A percentile compares a stretch with the other conserved stretches of the same genome.
These are phyloP conservation scores for Globisporangium cystogenes DNA, from an alignment of 352 stramenopile genomes.

Conservation along the genomic window DNA sequence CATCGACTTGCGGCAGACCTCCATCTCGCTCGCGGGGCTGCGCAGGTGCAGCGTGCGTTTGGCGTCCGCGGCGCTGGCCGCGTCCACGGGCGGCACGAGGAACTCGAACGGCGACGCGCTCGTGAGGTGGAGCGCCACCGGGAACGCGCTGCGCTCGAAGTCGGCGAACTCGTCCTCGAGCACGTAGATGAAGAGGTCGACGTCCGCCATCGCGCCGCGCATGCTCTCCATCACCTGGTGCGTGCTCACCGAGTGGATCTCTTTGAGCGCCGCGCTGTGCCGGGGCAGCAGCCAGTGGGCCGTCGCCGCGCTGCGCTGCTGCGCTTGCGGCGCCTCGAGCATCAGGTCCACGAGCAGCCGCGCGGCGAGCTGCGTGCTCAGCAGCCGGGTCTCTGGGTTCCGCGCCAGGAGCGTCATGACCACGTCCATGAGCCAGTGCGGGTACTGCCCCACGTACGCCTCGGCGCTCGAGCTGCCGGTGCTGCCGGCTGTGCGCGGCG, in stretches of 20 bases:
- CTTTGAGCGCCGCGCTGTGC: constrained; percentile 30
- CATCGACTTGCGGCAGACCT: constrained; percentile 68
- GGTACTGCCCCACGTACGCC: constrained; percentile 20
- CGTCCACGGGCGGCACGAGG: constrained; percentile 34
- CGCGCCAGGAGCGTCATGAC: constrained; percentile 37
- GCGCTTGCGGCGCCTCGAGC: constrained; percentile 20
- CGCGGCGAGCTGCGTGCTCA: constrained; percentile 47
- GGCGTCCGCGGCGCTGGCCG: constrained; percentile 13
- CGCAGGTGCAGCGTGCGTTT: constrained; percentile 37
- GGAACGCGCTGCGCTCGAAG: constrained; percentile 48
- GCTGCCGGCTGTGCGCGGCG: constrained; percentile 1
- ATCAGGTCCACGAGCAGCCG: constrained; percentile 55
- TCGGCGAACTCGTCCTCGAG: constrained; percentile 60
- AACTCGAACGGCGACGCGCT: constrained; percentile 65
- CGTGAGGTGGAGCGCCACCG: constrained; percentile 44
- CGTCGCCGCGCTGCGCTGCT: constrained; percentile 1
- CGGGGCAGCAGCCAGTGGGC: constrained; percentile 17
- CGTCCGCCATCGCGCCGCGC: constrained; percentile 69
- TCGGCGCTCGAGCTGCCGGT: background rate
- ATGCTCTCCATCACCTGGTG: constrained; percentile 82
- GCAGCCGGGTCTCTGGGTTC: constrained; percentile 41
- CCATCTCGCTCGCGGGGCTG: constrained; percentile 58
- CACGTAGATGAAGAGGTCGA: constrained; percentile 79
- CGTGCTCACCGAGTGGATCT: constrained; percentile 60
- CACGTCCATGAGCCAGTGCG: constrained; percentile 47